Evolutionary conservation across 805 yeast species (phyloP), one percentile per base, ranked within the genome.

Genomic region (Yueomyces sinensis): DNA sequence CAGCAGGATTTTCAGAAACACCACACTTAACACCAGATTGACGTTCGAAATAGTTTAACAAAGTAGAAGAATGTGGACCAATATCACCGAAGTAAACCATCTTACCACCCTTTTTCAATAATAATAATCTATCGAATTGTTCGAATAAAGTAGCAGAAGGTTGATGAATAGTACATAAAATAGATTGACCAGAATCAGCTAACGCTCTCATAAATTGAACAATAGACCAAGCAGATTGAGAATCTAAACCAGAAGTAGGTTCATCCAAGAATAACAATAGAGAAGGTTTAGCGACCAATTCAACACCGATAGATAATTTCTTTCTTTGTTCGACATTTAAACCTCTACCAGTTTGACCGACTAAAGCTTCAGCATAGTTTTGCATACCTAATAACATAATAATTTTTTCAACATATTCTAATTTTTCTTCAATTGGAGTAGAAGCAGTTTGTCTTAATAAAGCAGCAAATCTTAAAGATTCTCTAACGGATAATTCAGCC

Each of bases 81-180:
- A 80, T 72, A 42, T 79, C 86, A 46, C 93, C 93, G 52, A 79
- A 81, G 56, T 81, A 81, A 23, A 78, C 89, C 42, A 87, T 81
- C 48, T 67, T 62, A 43, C 93, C 93, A 53, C 93, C 93, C 42
- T 67, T 72, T 44, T 75, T 75, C 51, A 81, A 63, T 45, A 81
- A 68, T 44, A 78, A 58, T 38, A 77, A 60, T 38, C 83, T 68
- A 45, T 77, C 84, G 45, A 77, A 77, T 49, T 74, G 75, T 50
- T 74, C 72, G 52, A 77, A 68, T 48, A 77, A 58, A 20, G 75
- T 65, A 27, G 86, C 82, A 14, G 83, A 76, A 40, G 86, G 86
- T 58, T 77, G 86, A 56, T 77, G 86, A 45, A 77, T 78, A 18
- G 86, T 77, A 61, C 84, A 78, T 50, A 77, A 61, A 52, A 77